Evolutionary conservation across 2,329 filamentous ascomycete species (phyloP).

Genomic region (Colletotrichum higginsianum): DNA sequence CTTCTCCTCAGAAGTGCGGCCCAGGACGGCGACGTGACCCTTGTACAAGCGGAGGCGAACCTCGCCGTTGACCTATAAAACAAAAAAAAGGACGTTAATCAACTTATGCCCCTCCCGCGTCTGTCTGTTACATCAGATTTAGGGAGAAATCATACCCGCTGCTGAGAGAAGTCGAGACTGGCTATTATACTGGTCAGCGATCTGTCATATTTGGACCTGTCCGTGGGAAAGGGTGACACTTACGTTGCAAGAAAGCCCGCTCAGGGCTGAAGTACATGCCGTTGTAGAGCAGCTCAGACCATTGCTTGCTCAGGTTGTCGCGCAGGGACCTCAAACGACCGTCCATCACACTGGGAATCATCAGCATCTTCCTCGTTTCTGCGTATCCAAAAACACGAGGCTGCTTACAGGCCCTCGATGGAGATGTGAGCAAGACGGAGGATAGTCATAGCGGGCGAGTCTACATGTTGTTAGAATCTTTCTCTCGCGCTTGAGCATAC

Average conservation of each 20-base stretch:
- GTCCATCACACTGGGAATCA: constrained; percentile 60
- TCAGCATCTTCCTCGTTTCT: background rate
- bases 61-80: constrained; percentile 43
- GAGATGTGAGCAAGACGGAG: constrained; percentile 55
- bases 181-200: constrained; percentile 24
- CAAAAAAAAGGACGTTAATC: too few species aligned
- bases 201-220: background rate
- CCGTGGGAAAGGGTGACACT: background rate
- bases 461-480: constrained; percentile 2
- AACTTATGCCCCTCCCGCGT: too few species aligned
- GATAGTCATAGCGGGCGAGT: constrained; percentile 48
- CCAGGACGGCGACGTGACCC: constrained; percentile 61
- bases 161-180: constrained; percentile 36
- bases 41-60: constrained; percentile 54
- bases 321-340: constrained; percentile 67
- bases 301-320: constrained; percentile 65
- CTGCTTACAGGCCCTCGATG: constrained; percentile 64
- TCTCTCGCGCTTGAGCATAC: background rate
- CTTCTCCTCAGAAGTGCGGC: constrained; percentile 62
- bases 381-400: background rate
- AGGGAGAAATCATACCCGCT: constrained; percentile 7
- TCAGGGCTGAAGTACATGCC: constrained; percentile 68
- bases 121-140: too few species aligned
- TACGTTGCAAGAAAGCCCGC: constrained; percentile 35
- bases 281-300: constrained; percentile 55